Evolutionary conservation across 257 asterid genomes (phyloP).

Genomic region (Primulina eburnea): DNA sequence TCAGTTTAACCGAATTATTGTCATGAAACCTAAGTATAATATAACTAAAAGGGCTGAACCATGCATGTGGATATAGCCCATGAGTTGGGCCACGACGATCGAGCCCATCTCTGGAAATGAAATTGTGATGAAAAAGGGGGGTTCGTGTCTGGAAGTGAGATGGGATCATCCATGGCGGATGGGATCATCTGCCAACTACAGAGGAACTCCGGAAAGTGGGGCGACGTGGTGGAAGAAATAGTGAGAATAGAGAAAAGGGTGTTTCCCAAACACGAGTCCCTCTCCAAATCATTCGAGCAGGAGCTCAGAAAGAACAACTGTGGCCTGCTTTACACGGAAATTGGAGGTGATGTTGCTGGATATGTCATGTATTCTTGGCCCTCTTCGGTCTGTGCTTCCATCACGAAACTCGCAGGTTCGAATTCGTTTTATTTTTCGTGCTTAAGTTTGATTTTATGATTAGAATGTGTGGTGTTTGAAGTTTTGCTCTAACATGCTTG

Average conservation of each 20-base stretch:
- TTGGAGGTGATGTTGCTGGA: conserved; percentile 63
- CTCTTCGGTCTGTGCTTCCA: conserved; percentile 68
- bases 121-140: neutral
- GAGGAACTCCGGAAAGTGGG: conserved; percentile 48
- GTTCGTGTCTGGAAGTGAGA: neutral
- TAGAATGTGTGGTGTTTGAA: too few species aligned
- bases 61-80: too few species aligned
- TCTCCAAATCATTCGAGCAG: conserved; percentile 63
- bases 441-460: too few species aligned
- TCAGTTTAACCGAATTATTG: too few species aligned
- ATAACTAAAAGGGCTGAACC: too few species aligned
- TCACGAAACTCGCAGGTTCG: conserved; percentile 84
- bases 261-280: conserved; percentile 91
- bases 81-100: too few species aligned
- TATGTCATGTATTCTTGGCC: conserved; percentile 87
- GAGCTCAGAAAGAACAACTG: conserved; percentile 67
- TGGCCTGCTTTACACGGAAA: conserved; percentile 51
- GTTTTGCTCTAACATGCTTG: too few species aligned
- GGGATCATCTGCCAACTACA: conserved; percentile 49
- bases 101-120: too few species aligned
- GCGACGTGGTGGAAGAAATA: conserved; percentile 53
- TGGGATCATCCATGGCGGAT: conserved; percentile 26
- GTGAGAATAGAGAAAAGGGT: conserved; percentile 72
- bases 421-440: too few species aligned
- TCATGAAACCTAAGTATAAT: too few species aligned